Conservation (phyloP, 2,329 filamentous ascomycete species). For the Ilyonectria sp. region DNA sequence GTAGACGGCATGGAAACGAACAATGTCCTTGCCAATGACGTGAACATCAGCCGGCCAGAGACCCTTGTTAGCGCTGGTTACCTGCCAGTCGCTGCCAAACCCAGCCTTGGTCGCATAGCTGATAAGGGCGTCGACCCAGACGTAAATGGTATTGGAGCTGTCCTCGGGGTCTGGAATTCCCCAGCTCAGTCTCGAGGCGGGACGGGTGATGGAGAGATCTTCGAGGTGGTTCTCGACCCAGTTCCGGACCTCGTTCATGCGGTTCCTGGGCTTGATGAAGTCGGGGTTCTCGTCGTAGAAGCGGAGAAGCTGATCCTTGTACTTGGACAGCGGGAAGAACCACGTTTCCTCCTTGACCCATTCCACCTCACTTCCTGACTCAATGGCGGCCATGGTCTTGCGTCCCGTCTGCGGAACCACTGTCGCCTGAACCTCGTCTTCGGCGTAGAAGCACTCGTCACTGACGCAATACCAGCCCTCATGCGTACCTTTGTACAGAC, state of each 20-base stretch:
- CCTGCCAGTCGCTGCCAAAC: constrained; percentile 75
- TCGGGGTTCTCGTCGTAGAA: constrained; percentile 85
- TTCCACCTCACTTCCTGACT: constrained; percentile 94
- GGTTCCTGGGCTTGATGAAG: constrained; percentile 80
- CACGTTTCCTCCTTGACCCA: constrained; percentile 96
- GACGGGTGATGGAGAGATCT: constrained; percentile 92
- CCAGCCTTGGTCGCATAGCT: constrained; percentile 94
- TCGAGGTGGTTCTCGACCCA: constrained; percentile 85
- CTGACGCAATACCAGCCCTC: constrained; percentile 97
- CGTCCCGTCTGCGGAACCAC: constrained; percentile 86
- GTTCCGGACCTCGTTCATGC: constrained; percentile 84
- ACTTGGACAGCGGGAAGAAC: constrained; percentile 90
- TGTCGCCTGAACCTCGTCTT: constrained; percentile 79
- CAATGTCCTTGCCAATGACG: constrained; percentile 95
- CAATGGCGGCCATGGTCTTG: constrained; percentile 85
- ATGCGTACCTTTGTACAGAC: constrained; percentile 89
- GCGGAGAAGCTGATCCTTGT: constrained; percentile 82
- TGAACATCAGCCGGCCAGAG: constrained; percentile 95
- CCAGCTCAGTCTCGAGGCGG: constrained; percentile 84
- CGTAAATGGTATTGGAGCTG: constrained; percentile 90
- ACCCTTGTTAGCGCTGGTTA: constrained; percentile 71
- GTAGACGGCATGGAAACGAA: constrained; percentile 97
- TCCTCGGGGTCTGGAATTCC: constrained; percentile 92
- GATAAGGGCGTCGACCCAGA: constrained; percentile 96
- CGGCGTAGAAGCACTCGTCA: constrained; percentile 96